Percentiles rank a stretch among this genome's conserved stretches.
These are phyloP conservation scores for Pleomassaria siparia DNA, from an alignment of 2,329 filamentous ascomycete species.

Conservation along the genomic window DNA sequence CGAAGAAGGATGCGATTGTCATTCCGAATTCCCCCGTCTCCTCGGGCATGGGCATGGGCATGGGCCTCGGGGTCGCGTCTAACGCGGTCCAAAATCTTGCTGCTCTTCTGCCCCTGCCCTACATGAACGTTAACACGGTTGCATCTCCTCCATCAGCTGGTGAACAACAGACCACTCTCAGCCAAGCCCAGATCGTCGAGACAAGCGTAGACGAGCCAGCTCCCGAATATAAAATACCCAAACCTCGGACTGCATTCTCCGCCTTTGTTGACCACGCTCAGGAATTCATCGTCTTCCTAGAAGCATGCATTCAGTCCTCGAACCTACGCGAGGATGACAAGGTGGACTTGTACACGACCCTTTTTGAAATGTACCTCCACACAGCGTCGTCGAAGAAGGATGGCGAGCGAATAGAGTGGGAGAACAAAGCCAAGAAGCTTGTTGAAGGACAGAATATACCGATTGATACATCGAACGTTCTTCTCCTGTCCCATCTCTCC, in stretches of 20 bases:
- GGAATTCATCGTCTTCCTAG: constrained; percentile 89
- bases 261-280: constrained; percentile 93
- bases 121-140: constrained; percentile 69
- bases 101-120: constrained; percentile 79
- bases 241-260: constrained; percentile 87
- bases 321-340: constrained; percentile 73
- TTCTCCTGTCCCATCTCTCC: constrained; percentile 88
- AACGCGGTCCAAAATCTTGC: constrained; percentile 85
- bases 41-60: constrained; percentile 45
- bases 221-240: constrained; percentile 73
- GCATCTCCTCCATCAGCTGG: constrained; percentile 56
- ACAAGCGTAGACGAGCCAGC: constrained; percentile 55
- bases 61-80: constrained; percentile 55
- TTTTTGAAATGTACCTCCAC: constrained; percentile 98
- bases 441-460: constrained; percentile 77
- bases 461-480: constrained; percentile 92
- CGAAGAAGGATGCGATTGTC: constrained; percentile 65
- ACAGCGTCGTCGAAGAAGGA: constrained; percentile 77
- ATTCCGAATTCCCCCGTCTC: constrained; percentile 51
- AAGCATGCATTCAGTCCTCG: constrained; percentile 77
- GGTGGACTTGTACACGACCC: constrained; percentile 85
- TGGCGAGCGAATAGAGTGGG: constrained; percentile 75
- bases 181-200: constrained; percentile 56
- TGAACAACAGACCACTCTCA: constrained; percentile 55
- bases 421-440: constrained; percentile 83